These are phyloP conservation scores for Citrus sp. DNA, from an alignment of 345 rosid species.

Conservation along the genomic window DNA sequence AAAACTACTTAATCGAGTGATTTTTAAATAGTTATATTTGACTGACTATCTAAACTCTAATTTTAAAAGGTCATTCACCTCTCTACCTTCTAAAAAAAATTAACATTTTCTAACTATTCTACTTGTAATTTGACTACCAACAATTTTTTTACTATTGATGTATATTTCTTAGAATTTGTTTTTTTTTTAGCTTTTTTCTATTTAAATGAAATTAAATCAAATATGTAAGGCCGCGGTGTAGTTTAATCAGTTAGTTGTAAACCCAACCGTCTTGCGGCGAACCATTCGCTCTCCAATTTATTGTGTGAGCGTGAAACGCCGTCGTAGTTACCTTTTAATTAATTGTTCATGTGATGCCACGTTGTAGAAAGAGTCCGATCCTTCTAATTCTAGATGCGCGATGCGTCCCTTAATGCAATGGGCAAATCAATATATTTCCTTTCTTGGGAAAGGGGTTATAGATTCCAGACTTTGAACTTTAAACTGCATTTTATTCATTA, in stretches of 20 bases:
- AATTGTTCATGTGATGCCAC: not conserved
- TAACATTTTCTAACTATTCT: too few species aligned
- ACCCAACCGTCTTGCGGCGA: too few species aligned
- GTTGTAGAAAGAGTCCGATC: not conserved
- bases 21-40: too few species aligned
- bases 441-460: not conserved
- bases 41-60: fast-evolving
- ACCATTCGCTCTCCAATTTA: too few species aligned
- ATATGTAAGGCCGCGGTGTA: not conserved
- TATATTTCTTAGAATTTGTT: too few species aligned
- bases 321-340: not conserved
- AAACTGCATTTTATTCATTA: too few species aligned
- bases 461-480: not conserved
- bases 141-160: too few species aligned
- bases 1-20: fast-evolving
- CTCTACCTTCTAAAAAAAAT: too few species aligned
- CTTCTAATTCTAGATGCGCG: not conserved
- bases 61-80: too few species aligned
- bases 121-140: too few species aligned
- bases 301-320: not conserved
- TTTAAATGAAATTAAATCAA: not conserved
- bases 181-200: not conserved
- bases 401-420: not conserved
- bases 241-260: not conserved
- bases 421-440: not conserved